Conservation (phyloP, 768 basidiomycete species). For the Lactifluus hygrophoroides region DNA sequence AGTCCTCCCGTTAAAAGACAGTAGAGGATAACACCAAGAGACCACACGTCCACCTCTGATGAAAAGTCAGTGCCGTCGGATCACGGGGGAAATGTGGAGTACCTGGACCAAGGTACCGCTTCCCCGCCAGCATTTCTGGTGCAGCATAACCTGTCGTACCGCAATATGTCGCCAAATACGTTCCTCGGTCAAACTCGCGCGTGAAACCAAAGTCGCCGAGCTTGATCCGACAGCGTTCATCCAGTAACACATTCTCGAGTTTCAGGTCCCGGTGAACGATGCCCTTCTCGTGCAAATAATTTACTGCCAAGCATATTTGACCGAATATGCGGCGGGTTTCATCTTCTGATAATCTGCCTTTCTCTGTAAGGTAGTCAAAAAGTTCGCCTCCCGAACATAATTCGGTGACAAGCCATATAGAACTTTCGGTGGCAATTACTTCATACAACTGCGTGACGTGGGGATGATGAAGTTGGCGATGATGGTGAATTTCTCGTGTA, state of each 20-base stretch:
- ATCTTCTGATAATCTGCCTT: slow-evolving; percentile 75
- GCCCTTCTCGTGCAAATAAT: slow-evolving; percentile 84
- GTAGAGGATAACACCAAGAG: slow-evolving; percentile 86
- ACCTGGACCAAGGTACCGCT: slow-evolving; percentile 89
- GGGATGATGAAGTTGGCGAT: slow-evolving; percentile 92
- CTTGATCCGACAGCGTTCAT: slow-evolving; percentile 86
- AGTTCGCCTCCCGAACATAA: slow-evolving; percentile 95
- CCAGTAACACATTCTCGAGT: slow-evolving; percentile 87
- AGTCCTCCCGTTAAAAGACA: slow-evolving; percentile 71
- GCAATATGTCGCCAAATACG: slow-evolving; percentile 86
- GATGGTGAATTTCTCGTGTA: slow-evolving; percentile 97
- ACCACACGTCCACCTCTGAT: slow-evolving; percentile 93
- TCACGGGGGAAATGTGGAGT: neutral
- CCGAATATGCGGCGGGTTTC: slow-evolving; percentile 89
- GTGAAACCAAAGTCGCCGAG: slow-evolving; percentile 95
- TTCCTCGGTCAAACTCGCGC: slow-evolving; percentile 74
- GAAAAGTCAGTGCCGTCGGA: neutral
- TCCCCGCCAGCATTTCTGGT: slow-evolving; percentile 84
- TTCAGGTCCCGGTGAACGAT: slow-evolving; percentile 97
- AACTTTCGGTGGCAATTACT: slow-evolving; percentile 91
- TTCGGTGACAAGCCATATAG: slow-evolving; percentile 96
- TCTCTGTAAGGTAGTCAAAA: slow-evolving; percentile 96
- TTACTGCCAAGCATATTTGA: slow-evolving; percentile 90
- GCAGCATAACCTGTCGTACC: slow-evolving; percentile 92
- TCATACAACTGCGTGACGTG: slow-evolving; percentile 95